Base-by-base conservation (phyloP, 345 rosid species). In the Pelargonium nanum region DNA sequence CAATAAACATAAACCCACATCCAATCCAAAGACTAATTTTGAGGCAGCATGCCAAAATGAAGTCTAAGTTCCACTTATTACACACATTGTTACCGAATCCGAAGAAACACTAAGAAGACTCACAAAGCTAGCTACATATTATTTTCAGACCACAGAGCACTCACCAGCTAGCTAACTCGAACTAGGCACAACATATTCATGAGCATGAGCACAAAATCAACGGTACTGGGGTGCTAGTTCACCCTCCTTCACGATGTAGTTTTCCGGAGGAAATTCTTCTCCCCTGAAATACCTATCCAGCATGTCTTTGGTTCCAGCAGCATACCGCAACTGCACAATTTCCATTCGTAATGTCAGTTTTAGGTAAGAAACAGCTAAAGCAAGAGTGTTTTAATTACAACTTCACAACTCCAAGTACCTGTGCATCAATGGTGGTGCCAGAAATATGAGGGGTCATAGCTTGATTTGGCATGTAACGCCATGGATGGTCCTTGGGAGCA, bases 361-460 rank as follows among this genome's bases (percentile, higher is more conserved):
- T 63, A 2, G 73, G 26, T 67, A 26, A 56, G 30, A 19, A 16
- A 59, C 13, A 54, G 6, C n/a, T 24, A 59, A 56, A 19, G 44
- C n/a, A 53, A 24, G 1, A 26, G 0, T 28, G 32, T 28, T 7
- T n/a, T n/a, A n/a, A n/a, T n/a, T n/a, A n/a, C n/a, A n/a, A n/a
- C 32, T 40, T 12, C 9, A 12, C 16, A 40, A 12, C 4, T 13
- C 22, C 45, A 6, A 1, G 30, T 72, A 91, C 98, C 83, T 89
- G 98, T 26, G 72, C 97, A 74, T 92, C 99, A 17, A 92, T 89
- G 65, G 99, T 89, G 71, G 97, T 92, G 50, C 99, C 99, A 21
- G 99, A 92, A 60, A 89, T 76, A 77, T 92, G 96, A 68, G 96
- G 99, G 2, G 97, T 92, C 99, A 92, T 92, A 24, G 97, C 97